A percentile compares a stretch with the other conserved stretches of the same genome.
Conservation (phyloP, 2,329 filamentous ascomycete species). For the Aureobasidium sp. region DNA sequence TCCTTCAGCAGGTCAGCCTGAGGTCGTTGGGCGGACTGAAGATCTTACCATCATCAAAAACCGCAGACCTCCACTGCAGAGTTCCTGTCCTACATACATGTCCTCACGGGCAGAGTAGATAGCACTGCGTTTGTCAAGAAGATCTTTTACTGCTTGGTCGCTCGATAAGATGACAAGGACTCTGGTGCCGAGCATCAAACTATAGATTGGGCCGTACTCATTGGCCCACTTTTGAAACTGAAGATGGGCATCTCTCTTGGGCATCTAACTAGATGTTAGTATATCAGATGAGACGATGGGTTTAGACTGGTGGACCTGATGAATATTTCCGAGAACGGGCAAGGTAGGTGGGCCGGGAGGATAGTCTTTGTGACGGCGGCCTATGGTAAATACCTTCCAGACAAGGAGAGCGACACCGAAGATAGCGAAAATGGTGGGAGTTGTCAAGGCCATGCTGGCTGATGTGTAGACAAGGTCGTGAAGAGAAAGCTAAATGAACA, state of each 20-base stretch:
- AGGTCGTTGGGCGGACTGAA: neutral
- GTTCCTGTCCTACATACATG: slow-evolving; percentile 32
- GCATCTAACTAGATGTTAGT: slow-evolving; percentile 31
- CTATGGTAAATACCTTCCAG: slow-evolving; percentile 12
- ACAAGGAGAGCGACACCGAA: neutral
- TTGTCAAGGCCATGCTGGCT: neutral
- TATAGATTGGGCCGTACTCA: slow-evolving; percentile 47
- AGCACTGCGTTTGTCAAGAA: slow-evolving; percentile 40
- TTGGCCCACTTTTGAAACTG: slow-evolving; percentile 48
- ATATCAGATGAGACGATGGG: neutral
- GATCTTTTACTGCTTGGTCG: slow-evolving; percentile 42
- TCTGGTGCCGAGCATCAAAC: slow-evolving; percentile 44
- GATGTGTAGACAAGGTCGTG: neutral
- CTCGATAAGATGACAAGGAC: slow-evolving; percentile 42
- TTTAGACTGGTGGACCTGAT: slow-evolving; percentile 17
- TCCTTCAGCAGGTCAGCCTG: slow-evolving; percentile 19
- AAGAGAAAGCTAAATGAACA: neutral
- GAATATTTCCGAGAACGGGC: slow-evolving; percentile 25
- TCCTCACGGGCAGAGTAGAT: slow-evolving; percentile 40
- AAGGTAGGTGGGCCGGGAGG: slow-evolving; percentile 25
- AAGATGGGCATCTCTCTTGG: slow-evolving; percentile 35
- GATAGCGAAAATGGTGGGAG: neutral
- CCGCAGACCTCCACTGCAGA: slow-evolving; percentile 44
- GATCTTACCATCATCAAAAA: slow-evolving; percentile 35
- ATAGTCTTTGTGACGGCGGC: slow-evolving; percentile 20